Conservation (phyloP, 768 basidiomycete species). For the Tephrocybe sp. region DNA sequence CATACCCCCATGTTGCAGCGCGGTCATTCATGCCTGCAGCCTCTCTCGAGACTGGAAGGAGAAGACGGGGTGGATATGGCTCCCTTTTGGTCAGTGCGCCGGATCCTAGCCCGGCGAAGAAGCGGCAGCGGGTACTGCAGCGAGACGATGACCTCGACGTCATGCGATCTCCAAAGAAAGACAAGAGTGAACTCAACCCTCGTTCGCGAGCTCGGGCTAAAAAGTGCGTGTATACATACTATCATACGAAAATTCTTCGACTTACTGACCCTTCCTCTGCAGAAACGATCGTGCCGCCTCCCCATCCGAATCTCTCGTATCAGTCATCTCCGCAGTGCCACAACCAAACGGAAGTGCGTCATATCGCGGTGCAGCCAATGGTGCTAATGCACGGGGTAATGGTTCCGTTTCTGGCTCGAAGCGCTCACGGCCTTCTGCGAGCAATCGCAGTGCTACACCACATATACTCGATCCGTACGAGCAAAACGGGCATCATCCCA, state of each 20-base stretch:
- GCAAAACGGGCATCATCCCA: conserved; percentile 26
- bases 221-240: conserved; percentile 46
- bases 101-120: conserved; percentile 69
- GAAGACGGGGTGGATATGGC: conserved; percentile 56
- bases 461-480: conserved; percentile 37
- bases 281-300: conserved; percentile 68
- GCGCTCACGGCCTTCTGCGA: conserved; percentile 42
- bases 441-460: conserved; percentile 40
- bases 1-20: conserved; percentile 75
- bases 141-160: conserved; percentile 69
- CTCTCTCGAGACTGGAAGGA: conserved; percentile 62
- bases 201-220: conserved; percentile 55
- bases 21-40: conserved; percentile 64
- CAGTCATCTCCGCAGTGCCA: conserved; percentile 65
- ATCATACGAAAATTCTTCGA: conserved; percentile 3
- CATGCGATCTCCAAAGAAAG: conserved; percentile 64
- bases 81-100: conserved; percentile 52
- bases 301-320: conserved; percentile 73
- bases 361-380: conserved; percentile 28
- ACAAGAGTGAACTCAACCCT: conserved; percentile 46
- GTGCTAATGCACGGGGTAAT: conserved; percentile 13
- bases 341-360: conserved; percentile 31
- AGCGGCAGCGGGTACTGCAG: conserved; percentile 52
- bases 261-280: conserved; percentile 9
- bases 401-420: conserved; percentile 26